These are phyloP conservation scores for Solanum etuberosum DNA, from an alignment of 257 asterid genomes.

Conservation along the genomic window DNA sequence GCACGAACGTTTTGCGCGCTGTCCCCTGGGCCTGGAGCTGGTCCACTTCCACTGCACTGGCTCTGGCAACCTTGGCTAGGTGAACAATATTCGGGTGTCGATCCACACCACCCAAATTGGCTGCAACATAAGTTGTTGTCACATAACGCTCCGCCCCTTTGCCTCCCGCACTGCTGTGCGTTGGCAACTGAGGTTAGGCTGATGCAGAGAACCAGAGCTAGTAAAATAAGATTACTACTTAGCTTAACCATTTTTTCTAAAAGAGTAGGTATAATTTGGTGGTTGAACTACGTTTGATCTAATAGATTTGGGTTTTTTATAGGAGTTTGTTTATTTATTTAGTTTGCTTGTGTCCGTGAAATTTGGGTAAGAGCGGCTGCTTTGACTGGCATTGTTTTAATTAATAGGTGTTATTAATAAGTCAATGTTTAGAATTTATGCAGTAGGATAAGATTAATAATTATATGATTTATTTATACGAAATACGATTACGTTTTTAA, in stretches of 20 bases:
- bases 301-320: not conserved
- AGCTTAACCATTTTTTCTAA: not conserved
- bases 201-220: not conserved
- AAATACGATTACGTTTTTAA: too few species aligned
- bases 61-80: conserved; percentile 3
- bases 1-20: conserved; percentile 15
- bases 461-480: too few species aligned
- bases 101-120: not conserved
- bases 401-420: not conserved
- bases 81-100: not conserved
- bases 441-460: not conserved
- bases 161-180: not conserved
- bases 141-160: not conserved
- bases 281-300: not conserved
- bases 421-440: too few species aligned
- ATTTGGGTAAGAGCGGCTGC: not conserved
- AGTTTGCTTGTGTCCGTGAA: not conserved
- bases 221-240: not conserved
- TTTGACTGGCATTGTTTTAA: not conserved
- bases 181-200: not conserved
- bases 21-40: not conserved
- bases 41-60: not conserved
- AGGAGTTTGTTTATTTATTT: not conserved
- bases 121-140: not conserved
- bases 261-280: not conserved